Base-by-base conservation (phyloP, 257 asterid species). In the Paraleonurus japonicus region DNA sequence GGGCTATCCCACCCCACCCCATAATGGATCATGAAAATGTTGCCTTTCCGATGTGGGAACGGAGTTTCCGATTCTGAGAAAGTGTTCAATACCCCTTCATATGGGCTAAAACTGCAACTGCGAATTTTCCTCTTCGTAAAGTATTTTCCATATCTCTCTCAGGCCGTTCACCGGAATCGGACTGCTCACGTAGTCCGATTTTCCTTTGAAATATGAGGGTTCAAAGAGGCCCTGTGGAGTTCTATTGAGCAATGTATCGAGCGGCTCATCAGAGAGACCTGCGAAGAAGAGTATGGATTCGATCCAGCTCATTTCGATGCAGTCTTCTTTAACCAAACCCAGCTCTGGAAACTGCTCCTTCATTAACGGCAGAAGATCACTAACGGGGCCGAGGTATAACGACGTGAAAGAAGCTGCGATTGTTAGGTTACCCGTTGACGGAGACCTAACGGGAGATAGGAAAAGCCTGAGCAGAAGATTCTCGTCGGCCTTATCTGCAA, bases 1-100 rank as follows among this genome's bases (percentile, higher is more conserved):
- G 1, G 37, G 16, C 0, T n/a, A 1, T 0, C 1, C 84, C 80
- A 82, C 0, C 0, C 10, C 0, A 79, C 71, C 7, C 16, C 63
- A 5, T 82, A 79, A 4, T 82, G 78, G 45, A 82, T 79, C 78
- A 70, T 69, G 78, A 64, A 82, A 23, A 73, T 61, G 20, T 53
- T 73, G 0, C 86, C 86, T 2, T 72, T 15, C 27, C 84, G 45
- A 67, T 82, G 86, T 1, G 82, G 80, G 65, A 82, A 82, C 4
- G 84, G 84, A 7, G 76, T 79, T 66, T 79, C 84, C 0, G 78
- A 76, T 70, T 73, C 84, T 2, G 82, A 73, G 41, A 43, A 37
- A 0, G 58, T 37, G 63, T 70, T 62, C 48, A 82, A 4, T 11
- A 50, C 73, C 15, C 86, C 84, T 33, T 84, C 84, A 19, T 79